A percentile compares a stretch with the other conserved stretches of the same genome.
phyloP scores from a whole-genome alignment of 345 rosid genomes.

The Acer yangbiense region DNA sequence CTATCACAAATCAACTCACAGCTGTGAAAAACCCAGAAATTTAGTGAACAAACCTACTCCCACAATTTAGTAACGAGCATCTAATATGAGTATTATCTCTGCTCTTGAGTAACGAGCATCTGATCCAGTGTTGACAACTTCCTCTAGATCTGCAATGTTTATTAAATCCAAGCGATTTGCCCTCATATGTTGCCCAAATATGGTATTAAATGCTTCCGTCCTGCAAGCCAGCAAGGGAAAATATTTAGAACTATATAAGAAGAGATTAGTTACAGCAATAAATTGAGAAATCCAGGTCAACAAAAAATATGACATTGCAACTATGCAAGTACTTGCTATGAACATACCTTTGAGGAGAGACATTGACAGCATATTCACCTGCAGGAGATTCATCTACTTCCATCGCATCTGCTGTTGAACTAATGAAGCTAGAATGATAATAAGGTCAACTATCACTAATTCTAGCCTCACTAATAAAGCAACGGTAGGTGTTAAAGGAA shows the following conservation, averaged over 20 bases:
- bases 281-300: neutral
- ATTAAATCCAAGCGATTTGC: slow-evolving; percentile 65
- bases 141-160: slow-evolving; percentile 71
- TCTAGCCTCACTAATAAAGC: neutral
- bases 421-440: slow-evolving; percentile 20
- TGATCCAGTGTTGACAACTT: slow-evolving; percentile 54
- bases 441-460: slow-evolving; percentile 1
- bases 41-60: no score
- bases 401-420: slow-evolving; percentile 65
- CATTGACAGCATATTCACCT: slow-evolving; percentile 37
- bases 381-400: slow-evolving; percentile 73
- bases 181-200: slow-evolving; percentile 85
- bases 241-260: neutral
- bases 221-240: slow-evolving; percentile 36
- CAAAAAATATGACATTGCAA: slow-evolving; percentile 1
- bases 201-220: slow-evolving; percentile 67
- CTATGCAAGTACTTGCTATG: neutral
- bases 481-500: neutral
- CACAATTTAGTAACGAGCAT: neutral
- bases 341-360: slow-evolving; percentile 65
- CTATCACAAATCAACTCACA: no score
- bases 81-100: slow-evolving; percentile 68
- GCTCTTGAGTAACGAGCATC: slow-evolving; percentile 55
- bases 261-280: neutral
- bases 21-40: no score